A percentile compares a stretch with the other conserved stretches of the same genome.
These are phyloP conservation scores for Collybia nuda DNA, from an alignment of 768 basidiomycete genomes.

Conservation along the genomic window DNA sequence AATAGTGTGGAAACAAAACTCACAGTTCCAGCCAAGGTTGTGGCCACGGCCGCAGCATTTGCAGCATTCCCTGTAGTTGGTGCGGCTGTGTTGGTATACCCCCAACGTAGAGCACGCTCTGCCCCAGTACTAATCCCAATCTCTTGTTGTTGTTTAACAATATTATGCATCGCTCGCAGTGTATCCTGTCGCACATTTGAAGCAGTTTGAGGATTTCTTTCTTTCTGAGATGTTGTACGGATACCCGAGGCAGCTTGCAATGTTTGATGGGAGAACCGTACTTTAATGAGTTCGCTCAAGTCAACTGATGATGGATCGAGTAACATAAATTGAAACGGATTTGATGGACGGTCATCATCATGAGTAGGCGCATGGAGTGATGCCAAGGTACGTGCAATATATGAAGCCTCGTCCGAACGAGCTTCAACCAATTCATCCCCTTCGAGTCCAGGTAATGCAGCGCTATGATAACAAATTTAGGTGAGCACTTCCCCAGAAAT, in stretches of 20 bases:
- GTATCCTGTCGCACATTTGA: conserved; percentile 5
- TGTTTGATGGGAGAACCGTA: conserved; percentile 1
- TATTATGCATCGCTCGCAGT: conserved; percentile 7
- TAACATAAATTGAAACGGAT: neutral
- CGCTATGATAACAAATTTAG: too few species aligned
- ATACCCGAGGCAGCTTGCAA: conserved; percentile 4
- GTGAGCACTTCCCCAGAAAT: too few species aligned
- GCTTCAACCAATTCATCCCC: too few species aligned
- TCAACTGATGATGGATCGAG: neutral
- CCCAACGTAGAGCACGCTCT: conserved; percentile 6
- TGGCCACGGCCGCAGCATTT: conserved; percentile 12
- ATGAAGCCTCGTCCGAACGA: too few species aligned
- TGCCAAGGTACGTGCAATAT: too few species aligned
- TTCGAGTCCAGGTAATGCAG: too few species aligned
- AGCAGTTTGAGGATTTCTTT: neutral
- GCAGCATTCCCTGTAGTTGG: conserved; percentile 12
- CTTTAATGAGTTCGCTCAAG: neutral
- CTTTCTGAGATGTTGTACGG: neutral
- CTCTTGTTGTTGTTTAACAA: conserved; percentile 10
- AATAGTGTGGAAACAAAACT: too few species aligned
- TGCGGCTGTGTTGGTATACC: neutral
- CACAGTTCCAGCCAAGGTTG: neutral
- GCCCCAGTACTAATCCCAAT: conserved; percentile 6
- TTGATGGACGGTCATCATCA: too few species aligned
- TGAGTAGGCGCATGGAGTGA: too few species aligned